Base-by-base conservation (phyloP, 176 grass and related monocot species). In the Musa beccarii region DNA sequence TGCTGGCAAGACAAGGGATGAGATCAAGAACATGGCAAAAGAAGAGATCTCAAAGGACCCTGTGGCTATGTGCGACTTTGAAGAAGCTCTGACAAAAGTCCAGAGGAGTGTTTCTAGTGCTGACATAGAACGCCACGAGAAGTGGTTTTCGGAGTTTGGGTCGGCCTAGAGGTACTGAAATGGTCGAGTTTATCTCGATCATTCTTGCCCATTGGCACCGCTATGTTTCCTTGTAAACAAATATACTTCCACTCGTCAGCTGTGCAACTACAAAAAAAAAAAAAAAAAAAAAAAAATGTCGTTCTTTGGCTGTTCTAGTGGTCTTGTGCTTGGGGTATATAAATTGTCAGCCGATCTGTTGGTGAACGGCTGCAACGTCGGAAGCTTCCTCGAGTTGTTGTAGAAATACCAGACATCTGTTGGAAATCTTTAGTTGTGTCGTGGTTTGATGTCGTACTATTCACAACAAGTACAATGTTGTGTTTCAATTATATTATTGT, bases 41-140 rank as follows among this genome's bases (percentile, higher is more conserved):
- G 94, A 93, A 59, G 94, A 98, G 9, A 98, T 98, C 79, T 86
- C 87, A 0, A 91, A 93, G 68, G 94, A 98, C 56, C 94, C 94
- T 3, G 88, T 98, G 28, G 86, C 90, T 63, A 98, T 91, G 90
- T 98, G 88, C 0, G 90, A 98, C 72, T 98, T 93, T 73, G 94
- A 85, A 49, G 87, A 87, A 76, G 94, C 94, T 73, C 72, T 96
- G 14, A 71, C 8, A 49, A 96, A 96, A 80, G 89, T 96, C 63
- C 93, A 96, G 83, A 92, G 92, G 81, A 92, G 93, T 63, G 93
- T 96, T 11, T 96, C 93, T 43, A 82, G 87, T 2, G 63, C 79
- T 3, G 93, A 92, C 66, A 92, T 96, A 43, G 93, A 92, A 63
- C 80, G 80, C 13, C 93, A 96, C n/a, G 93, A 96, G 77, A 96